Conservation (phyloP, 345 rosid genomes). For the Arabidopsis arenosa region DNA sequence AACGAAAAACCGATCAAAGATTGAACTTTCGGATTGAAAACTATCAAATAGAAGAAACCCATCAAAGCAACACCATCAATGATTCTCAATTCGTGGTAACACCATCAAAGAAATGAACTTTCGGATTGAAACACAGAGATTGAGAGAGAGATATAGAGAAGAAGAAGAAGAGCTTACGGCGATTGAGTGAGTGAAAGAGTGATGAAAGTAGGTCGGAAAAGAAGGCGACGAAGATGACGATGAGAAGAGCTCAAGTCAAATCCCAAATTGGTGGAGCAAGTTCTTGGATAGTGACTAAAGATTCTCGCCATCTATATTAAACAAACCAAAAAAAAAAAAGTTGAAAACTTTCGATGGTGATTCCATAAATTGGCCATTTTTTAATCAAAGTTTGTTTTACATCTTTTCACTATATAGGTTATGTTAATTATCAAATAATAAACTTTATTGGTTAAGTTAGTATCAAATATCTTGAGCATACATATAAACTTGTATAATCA, state of each 20-base stretch:
- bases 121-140: conserved; percentile 3
- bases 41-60: conserved; percentile 15
- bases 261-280: conserved; percentile 34
- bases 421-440: background rate
- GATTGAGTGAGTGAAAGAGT: conserved; percentile 15
- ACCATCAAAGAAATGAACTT: background rate
- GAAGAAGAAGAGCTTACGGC: conserved; percentile 43
- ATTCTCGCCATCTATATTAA: conserved; percentile 41
- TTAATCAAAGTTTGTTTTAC: background rate
- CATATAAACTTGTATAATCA: conserved; percentile 7
- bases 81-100: conserved; percentile 15
- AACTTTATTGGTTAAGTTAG: background rate
- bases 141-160: conserved; percentile 7
- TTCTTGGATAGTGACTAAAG: conserved; percentile 31
- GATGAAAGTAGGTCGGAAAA: conserved; percentile 10
- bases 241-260: conserved; percentile 30
- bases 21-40: conserved; percentile 15
- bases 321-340: background rate
- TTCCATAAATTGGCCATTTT: background rate
- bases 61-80: background rate
- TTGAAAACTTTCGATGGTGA: conserved; percentile 12
- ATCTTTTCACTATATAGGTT: background rate
- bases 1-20: conserved; percentile 27
- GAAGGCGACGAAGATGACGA: conserved; percentile 11
- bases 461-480: background rate